A percentile compares a stretch with the other conserved stretches of the same genome.
phyloP scores from a whole-genome alignment of 2,329 filamentous ascomycete species.

The Exophiala alcalophila region DNA sequence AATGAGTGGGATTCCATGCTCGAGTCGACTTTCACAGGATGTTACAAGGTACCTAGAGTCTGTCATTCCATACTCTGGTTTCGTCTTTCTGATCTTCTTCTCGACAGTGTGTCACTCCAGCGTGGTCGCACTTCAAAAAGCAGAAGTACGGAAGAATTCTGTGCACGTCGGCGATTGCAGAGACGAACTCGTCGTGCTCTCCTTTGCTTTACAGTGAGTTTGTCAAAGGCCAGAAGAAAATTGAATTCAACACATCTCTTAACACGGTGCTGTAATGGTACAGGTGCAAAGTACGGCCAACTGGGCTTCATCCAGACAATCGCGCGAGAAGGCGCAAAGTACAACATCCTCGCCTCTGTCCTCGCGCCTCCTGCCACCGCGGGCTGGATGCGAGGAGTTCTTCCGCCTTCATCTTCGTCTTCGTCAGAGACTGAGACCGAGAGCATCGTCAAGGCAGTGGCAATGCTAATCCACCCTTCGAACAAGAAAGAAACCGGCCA shows the following conservation, averaged over 20 bases:
- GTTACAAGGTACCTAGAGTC: too few species aligned
- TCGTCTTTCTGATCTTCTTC: neutral
- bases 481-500: neutral
- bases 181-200: neutral
- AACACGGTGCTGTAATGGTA: too few species aligned
- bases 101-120: neutral
- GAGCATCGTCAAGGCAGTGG: neutral
- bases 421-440: neutral
- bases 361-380: neutral
- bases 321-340: conserved; percentile 8
- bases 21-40: too few species aligned
- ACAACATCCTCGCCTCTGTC: conserved; percentile 1
- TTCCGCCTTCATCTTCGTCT: too few species aligned
- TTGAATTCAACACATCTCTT: too few species aligned
- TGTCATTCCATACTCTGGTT: neutral
- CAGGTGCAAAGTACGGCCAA: conserved; percentile 2
- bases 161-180: neutral
- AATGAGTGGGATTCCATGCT: too few species aligned
- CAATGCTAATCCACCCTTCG: neutral
- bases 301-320: conserved; percentile 5
- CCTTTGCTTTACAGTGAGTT: too few species aligned
- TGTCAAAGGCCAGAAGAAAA: too few species aligned
- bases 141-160: conserved; percentile 7
- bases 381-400: too few species aligned
- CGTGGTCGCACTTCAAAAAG: conserved; percentile 6